phyloP scores from a whole-genome alignment of 2,329 filamentous ascomycete genomes.

The Leptographium galeiforme region DNA sequence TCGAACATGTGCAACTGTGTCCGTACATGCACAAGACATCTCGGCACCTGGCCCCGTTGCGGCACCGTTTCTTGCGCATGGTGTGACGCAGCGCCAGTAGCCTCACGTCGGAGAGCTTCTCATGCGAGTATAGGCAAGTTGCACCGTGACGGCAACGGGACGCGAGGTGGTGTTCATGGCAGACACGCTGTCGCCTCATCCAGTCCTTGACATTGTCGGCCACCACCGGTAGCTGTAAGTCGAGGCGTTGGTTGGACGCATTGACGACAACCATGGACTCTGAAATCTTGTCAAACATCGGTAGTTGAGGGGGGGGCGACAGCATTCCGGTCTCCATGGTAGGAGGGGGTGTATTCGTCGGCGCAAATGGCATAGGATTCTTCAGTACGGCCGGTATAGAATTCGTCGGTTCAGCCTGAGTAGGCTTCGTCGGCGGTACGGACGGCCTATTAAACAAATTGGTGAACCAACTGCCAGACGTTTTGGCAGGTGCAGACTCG shows the following conservation, averaged over 20 bases:
- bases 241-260: background rate
- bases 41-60: background rate
- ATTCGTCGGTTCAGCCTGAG: too few species aligned
- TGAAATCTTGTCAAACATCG: background rate
- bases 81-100: background rate
- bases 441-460: too few species aligned
- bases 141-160: background rate
- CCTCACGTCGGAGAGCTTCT: background rate
- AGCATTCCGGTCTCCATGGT: too few species aligned
- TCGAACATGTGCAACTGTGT: background rate
- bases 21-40: background rate
- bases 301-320: background rate
- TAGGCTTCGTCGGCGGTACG: too few species aligned
- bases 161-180: background rate
- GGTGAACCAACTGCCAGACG: too few species aligned
- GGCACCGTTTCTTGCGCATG: background rate
- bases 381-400: too few species aligned
- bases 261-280: background rate
- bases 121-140: background rate
- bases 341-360: too few species aligned
- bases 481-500: too few species aligned
- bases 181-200: background rate
- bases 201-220: background rate
- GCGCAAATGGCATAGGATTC: too few species aligned
- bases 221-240: background rate